Evolutionary conservation across 257 asterid genomes (phyloP), one percentile per base, ranked within the genome.

Genomic region (Ligustrum vulgare): DNA sequence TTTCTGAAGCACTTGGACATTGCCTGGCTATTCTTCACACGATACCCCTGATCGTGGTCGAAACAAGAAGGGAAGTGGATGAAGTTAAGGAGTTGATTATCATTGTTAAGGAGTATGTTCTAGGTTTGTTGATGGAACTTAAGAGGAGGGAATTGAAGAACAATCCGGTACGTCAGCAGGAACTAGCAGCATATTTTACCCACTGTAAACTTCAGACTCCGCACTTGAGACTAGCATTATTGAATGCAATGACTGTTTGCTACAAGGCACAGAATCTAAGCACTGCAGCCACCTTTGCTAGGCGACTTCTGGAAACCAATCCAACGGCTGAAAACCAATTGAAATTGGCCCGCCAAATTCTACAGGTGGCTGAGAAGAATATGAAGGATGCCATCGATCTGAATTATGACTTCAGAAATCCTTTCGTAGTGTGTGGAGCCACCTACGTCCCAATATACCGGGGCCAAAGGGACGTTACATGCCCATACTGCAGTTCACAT

Each of bases 141-240:
- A 79, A 81, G 80, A 83, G 84, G 83, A 86, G 76, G 80, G 83
- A 81, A 73, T 8, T 68, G 63, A 81, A 60, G 56, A 86, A 79
- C 28, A 72, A 86, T 49, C 87, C 87, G 15, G 70, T 77, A 51
- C 90, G 88, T 80, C 87, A 81, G 76, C 90, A 83, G 81, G 90
- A 86, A 68, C 72, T 86, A 37, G 88, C 90, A 33, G 90, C 90
- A 37, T 86, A 86, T 67, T 86, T 86, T 51, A 86, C 90, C n/a
- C 90, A 83, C 74, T 86, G 86, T 20, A 86, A 83, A 49, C 80
- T 83, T 60, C 86, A 83, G 77, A 39, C 62, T 73, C 86, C 90
- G 6, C 90, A 86, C 75, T 67, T 73, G 47, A 81, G 90, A 75
- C 87, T 86, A 12, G 86, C 90, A 20, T 78, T 86, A 9, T 37